Evolutionary conservation across 495 filamentous ascomycete genomes (phyloP), one percentile per base, ranked within the genome.

Genomic region (Penicillium antarcticum): DNA sequence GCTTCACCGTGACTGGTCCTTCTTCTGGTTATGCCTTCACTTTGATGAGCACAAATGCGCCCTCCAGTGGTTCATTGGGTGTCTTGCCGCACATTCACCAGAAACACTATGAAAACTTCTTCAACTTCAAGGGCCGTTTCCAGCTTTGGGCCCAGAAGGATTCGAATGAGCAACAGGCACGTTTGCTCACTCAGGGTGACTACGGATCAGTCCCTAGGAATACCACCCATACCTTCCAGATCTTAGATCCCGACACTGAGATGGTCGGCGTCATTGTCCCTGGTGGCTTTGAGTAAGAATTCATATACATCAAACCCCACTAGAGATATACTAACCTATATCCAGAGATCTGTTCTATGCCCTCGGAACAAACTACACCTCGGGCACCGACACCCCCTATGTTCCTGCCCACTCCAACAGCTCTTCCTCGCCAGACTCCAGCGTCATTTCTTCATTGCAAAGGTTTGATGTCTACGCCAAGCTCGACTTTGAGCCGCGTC

Each of bases 61-160:
- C 69, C 1, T 44, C 42, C 4, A 62, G 60, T 21, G 48, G 45
- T 12, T 33, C 46, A 1, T 51, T 72, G 5, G 70, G 71, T 32
- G 66, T 77, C 9, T 55, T 73, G 9, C 72, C 74, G 0, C 72
- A 77, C 50, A 65, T 72, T 19, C 74, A 77, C 48, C 53, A 63
- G 32, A 50, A 42, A 23, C 72, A 75, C 42, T 74, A 74, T 44
- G 74, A 75, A 58, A 73, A 71, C 59, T 77, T 77, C 51, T 75
- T 67, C 68, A 56, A 66, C 41, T 55, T 64, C 53, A 74, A 74
- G 53, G 72, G 72, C 35, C 68, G 70, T 7, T 69, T 71, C 51
- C 71, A 74, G 53, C 67, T 77, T 11, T 77, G 71, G 74, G 65
- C 71, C 6, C 62, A 76, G 31, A 67, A 72, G 18, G 56, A 58